Base-by-base conservation (phyloP, 2,329 filamentous ascomycete species). In the Exophiala lecanii-corni region DNA sequence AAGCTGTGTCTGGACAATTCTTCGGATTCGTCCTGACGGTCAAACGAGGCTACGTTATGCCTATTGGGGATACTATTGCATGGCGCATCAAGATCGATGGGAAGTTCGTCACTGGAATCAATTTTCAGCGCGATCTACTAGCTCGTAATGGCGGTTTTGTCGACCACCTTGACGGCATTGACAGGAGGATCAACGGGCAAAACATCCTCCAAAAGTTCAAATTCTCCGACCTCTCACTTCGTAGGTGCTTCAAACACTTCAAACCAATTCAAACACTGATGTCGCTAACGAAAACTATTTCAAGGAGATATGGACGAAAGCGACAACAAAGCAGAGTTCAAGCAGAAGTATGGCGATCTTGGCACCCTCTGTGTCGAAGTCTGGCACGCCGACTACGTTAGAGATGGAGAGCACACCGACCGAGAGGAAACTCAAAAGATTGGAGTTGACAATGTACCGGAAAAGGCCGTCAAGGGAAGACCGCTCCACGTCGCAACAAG, bases 401-500 rank as follows among this genome's bases (percentile, higher is more conserved):
- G n/a, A n/a, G n/a, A n/a, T n/a, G n/a, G 3, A 43, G 53, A 20
- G n/a, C 2, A 26, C 32, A 36, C n/a, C n/a, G n/a, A n/a, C n/a
- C 23, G 23, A 26, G 12, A 18, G 20, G 18, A 9, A 33, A 9
- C 4, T 6, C 12, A 26, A 41, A 2, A 34, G 37, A 15, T 39
- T n/a, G 31, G 6, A 4, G 23, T 23, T 2, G 9, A 16, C 5
- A 10, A 13, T n/a, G 31, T 57, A n/a, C 49, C 53, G 2, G 54
- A 58, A 32, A 57, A 59, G 31, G 40, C 50, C 2, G 33, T 59
- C 19, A 56, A 59, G 33, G 53, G 52, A 2, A 35, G 36, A 40
- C 48, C 51, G 3, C 15, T 59, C n/a, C 53, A 56, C n/a, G 56
- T 58, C 35, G 25, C 41, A 28, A 51, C 43, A 20, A 41, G 33